A percentile compares a stretch with the other conserved stretches of the same genome.
Evolutionary conservation across 2,329 filamentous ascomycete genomes (phyloP).

Genomic region (Exophiala calicioides): DNA sequence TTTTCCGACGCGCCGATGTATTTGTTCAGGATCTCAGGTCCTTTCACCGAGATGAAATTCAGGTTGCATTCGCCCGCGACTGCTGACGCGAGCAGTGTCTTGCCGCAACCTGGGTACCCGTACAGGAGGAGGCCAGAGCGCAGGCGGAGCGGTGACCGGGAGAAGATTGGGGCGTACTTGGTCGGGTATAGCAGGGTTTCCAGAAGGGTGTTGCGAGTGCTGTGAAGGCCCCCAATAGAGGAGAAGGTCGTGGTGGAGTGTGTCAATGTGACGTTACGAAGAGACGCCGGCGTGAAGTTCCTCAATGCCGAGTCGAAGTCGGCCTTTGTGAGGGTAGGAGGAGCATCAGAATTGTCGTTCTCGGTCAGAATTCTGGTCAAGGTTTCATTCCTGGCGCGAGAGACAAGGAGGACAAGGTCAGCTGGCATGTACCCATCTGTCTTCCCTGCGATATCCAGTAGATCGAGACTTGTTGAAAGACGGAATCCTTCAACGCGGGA

Average conservation of each 20-base stretch:
- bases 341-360: conserved; percentile 43
- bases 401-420: conserved; percentile 81
- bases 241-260: conserved; percentile 90
- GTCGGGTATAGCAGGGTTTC: conserved; percentile 97
- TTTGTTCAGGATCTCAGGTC: conserved; percentile 97
- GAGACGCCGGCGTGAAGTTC: conserved; percentile 91
- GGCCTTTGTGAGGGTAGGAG: conserved; percentile 65
- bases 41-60: conserved; percentile 98
- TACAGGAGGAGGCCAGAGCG: conserved; percentile 92
- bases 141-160: conserved; percentile 89
- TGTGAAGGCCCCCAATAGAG: conserved; percentile 82
- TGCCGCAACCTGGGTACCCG: conserved; percentile 93
- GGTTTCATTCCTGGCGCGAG: conserved; percentile 86
- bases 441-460: conserved; percentile 87
- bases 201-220: conserved; percentile 85
- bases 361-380: conserved; percentile 71
- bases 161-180: conserved; percentile 96
- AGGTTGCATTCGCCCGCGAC: conserved; percentile 97
- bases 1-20: conserved; percentile 98
- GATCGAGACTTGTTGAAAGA: conserved; percentile 76
- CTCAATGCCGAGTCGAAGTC: conserved; percentile 86
- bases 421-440: conserved; percentile 99
- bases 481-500: conserved; percentile 62
- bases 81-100: conserved; percentile 90
- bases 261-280: conserved; percentile 91